Conservation (phyloP, 2,329 filamentous ascomycete genomes). For the Aspergillus flavus region DNA sequence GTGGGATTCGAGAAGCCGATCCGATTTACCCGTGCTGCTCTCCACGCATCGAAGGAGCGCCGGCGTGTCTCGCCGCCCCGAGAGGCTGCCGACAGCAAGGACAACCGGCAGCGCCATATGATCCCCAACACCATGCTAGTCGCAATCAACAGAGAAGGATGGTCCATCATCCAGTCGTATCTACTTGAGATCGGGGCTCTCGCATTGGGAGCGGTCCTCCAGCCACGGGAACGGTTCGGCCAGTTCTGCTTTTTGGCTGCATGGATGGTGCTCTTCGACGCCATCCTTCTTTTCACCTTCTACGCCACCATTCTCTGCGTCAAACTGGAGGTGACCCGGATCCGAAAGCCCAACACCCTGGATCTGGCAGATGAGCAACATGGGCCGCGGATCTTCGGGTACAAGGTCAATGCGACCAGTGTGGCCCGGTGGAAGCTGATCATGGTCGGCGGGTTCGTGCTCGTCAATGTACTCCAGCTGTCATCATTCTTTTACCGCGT, state of each 20-base stretch:
- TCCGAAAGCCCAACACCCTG: background rate
- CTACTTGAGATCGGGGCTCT: background rate
- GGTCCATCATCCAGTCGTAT: background rate
- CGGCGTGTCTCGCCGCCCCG: background rate
- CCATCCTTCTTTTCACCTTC: background rate
- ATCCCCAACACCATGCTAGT: background rate
- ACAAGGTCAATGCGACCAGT: conserved; percentile 1
- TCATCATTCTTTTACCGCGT: background rate
- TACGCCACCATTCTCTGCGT: background rate
- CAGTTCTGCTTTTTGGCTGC: conserved; percentile 5
- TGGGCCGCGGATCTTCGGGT: background rate
- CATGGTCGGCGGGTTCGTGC: conserved; percentile 3
- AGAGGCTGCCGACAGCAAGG: too few species aligned
- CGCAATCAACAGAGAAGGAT: background rate
- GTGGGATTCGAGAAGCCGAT: conserved; percentile 4
- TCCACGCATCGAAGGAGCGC: background rate
- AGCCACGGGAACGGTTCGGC: background rate
- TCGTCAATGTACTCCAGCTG: conserved; percentile 1
- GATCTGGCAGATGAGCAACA: background rate
- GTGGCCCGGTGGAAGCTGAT: background rate
- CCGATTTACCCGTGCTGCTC: background rate
- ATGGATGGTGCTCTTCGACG: background rate
- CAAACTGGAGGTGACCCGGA: conserved; percentile 2
- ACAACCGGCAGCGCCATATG: background rate
- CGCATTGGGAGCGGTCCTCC: background rate